A percentile compares a stretch with the other conserved stretches of the same genome.
These are phyloP conservation scores for Coemansia sp. DNA, from an alignment of 192 early-diverging fungal genomes.

Conservation along the genomic window DNA sequence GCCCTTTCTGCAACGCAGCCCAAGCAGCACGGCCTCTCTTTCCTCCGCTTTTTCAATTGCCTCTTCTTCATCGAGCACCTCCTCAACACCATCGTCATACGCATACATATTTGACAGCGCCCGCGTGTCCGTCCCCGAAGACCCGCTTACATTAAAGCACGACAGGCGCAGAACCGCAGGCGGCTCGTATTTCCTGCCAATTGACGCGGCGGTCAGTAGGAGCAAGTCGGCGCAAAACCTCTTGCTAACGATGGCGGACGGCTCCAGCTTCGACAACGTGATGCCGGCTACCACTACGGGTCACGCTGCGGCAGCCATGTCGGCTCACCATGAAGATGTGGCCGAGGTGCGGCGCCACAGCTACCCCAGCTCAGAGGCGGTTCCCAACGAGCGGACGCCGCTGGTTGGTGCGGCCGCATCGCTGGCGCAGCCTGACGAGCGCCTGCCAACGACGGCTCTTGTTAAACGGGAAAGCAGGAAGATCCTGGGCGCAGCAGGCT, in stretches of 20 bases:
- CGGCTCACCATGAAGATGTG: neutral
- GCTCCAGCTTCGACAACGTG: constrained; percentile 6
- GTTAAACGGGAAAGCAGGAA: constrained; percentile 17
- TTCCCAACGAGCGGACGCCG: constrained; percentile 17
- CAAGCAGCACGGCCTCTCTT: constrained; percentile 28
- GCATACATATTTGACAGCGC: constrained; percentile 51
- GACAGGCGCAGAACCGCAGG: neutral
- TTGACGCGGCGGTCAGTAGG: neutral
- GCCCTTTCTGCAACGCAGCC: neutral
- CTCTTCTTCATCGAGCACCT: constrained; percentile 29
- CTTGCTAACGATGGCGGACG: constrained; percentile 9
- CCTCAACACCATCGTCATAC: constrained; percentile 43
- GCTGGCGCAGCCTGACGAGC: constrained; percentile 9
- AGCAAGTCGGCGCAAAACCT: constrained; percentile 9
- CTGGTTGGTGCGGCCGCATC: constrained; percentile 20
- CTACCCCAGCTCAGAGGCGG: neutral
- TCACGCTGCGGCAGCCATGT: neutral
- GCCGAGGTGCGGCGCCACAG: neutral
- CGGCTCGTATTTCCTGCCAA: neutral
- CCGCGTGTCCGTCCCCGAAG: constrained; percentile 15
- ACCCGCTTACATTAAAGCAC: neutral
- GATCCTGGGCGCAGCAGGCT: constrained; percentile 32
- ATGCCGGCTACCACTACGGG: neutral
- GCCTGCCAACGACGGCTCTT: constrained; percentile 12
- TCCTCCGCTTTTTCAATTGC: constrained; percentile 22